Evolutionary conservation across 2,329 filamentous ascomycete species (phyloP), one percentile per base, ranked within the genome.

Genomic region (Alternaria postmessia): DNA sequence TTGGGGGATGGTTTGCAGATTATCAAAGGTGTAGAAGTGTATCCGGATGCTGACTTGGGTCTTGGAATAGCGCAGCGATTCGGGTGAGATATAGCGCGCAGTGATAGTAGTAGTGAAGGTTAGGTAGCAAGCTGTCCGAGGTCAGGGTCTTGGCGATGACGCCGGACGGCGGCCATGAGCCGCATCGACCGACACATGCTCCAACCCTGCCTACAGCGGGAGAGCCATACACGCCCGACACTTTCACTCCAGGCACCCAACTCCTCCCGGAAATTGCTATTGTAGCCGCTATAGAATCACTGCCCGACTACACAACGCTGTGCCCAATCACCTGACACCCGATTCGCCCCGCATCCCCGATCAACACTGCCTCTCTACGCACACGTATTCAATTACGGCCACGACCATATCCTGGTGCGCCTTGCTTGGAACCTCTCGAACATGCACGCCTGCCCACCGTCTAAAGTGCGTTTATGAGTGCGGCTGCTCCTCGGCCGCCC

Each of bases 391-490:
- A 44, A 54, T 48, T 54, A 56, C 57, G 51, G 46, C 51, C 28
- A 53, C 42, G 18, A 44, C 39, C 48, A 47, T 28, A 48, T 16
- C 56, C 28, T 34, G 38, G 14, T n/a, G 39, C 53, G 28, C 57
- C 43, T 32, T 44, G 41, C 24, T 22, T 43, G 43, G 34, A 38
- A 36, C 46, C 43, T 57, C 54, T 54, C 63, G 66, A 72, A 59
- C 59, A 76, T 77, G 73, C 68, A 59, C 67, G 56, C 43, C 61
- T 64, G 59, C 54, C 48, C 54, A 30, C 57, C 59, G 46, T 54
- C 54, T 72, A 74, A 63, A 62, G 69, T 63, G 72, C 69, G 69
- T 70, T 66, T 67, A 76, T 78, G 78, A 80, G 78, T 73, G 75
- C 77, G 67, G 76, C 78, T 66, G 75, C 67, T 69, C 75, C 69